phyloP scores from a whole-genome alignment of 2,329 filamentous ascomycete genomes.

The Pestalotiopsis sp. region DNA sequence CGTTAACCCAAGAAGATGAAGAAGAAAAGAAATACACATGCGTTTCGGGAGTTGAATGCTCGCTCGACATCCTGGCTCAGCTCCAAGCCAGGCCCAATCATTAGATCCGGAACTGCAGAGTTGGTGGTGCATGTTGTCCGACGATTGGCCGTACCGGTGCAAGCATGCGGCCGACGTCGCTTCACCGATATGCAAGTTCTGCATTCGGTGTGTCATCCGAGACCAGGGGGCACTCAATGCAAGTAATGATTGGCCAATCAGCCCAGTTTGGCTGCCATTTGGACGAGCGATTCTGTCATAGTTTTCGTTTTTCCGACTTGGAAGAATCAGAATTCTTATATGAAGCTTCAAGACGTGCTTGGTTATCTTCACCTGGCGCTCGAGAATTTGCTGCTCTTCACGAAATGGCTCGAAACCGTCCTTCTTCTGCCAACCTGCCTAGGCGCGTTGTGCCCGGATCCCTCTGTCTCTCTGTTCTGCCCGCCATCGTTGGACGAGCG shows the following conservation, averaged over 20 bases:
- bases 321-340: background rate
- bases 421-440: background rate
- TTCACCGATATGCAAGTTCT: slow-evolving; percentile 10
- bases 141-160: background rate
- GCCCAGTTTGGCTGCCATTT: background rate
- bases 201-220: slow-evolving; percentile 1
- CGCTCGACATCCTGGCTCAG: background rate
- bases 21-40: background rate
- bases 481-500: background rate
- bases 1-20: background rate
- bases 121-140: background rate
- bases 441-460: background rate
- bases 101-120: background rate
- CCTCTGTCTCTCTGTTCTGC: background rate
- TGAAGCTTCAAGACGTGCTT: background rate
- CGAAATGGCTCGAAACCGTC: background rate
- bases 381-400: background rate
- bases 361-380: background rate
- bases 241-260: background rate
- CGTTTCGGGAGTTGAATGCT: background rate
- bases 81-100: background rate
- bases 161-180: background rate
- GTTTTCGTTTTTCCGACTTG: background rate
- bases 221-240: background rate
- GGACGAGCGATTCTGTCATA: background rate